Base-by-base conservation (phyloP, 805 yeast genomes). In the Yamadazyma kitorensis region DNA sequence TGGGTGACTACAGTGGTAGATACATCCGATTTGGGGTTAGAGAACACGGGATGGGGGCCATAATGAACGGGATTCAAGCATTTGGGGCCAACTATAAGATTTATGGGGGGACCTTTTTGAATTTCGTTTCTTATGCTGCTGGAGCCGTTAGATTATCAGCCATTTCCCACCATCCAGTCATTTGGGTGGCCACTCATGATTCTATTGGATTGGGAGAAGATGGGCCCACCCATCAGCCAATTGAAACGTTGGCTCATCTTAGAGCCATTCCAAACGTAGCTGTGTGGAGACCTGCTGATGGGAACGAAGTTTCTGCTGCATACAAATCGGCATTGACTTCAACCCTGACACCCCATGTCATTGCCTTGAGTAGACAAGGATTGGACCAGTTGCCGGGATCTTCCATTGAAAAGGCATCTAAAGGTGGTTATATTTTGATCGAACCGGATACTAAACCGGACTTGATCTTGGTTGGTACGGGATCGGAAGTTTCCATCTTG, bases 41-140 rank as follows among this genome's bases (percentile, higher is more conserved):
- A 70, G 98, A 91, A 75, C 98, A 91, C 70, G 97, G 86, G 64
- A 88, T 91, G 97, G 96, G 96, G 71, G 96, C 97, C 47, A 84
- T 89, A 64, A 76, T 89, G 80, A 91, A 91, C 70, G 98, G 98
- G 81, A 84, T 91, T 52, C 74, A 93, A 39, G 96, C 96, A 35
- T 91, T 70, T 57, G 84, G 84, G 68, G 85, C 83, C 45, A 86
- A 86, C 72, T 79, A 73, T 75, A 84, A 80, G 65, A 82, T 88
- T 52, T 89, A 81, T 72, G 96, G 96, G 64, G 98, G 96, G 69
- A 91, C 98, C 56, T 91, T 91, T 87, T 76, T 91, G 65, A 91
- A 93, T 80, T 91, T 91, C 52, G 82, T 76, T 43, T 75, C 81
- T 8, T 84, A 84, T 55, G 93, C 87, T 49, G 77, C 89, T 23